Percentiles rank a stretch among this genome's conserved stretches.
Conservation (phyloP, 163 green algal species). For the Chlamydomonas reinhardtii region DNA sequence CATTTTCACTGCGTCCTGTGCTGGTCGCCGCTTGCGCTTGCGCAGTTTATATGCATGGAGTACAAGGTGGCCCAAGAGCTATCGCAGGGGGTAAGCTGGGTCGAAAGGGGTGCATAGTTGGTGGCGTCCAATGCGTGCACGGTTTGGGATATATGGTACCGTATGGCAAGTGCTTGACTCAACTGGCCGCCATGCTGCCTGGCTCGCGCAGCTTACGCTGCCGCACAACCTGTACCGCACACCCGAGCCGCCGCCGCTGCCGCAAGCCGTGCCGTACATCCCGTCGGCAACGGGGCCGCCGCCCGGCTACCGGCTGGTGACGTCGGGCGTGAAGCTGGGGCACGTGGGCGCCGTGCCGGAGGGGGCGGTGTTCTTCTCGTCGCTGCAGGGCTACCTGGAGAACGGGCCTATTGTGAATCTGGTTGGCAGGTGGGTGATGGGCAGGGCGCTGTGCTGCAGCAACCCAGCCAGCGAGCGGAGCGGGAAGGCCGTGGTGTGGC, state of each 20-base stretch:
- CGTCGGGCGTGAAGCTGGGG: slow-evolving; percentile 7
- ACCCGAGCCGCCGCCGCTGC: slow-evolving; percentile 13
- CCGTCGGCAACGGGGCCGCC: not conserved
- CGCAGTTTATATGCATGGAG: slow-evolving; percentile 38
- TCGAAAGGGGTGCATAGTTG: too few species aligned
- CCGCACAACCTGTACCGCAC: slow-evolving; percentile 38
- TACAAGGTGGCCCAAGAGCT: not conserved
- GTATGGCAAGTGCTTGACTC: not conserved
- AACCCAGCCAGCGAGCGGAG: not conserved
- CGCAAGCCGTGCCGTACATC: not conserved
- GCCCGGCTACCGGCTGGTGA: slow-evolving; percentile 9
- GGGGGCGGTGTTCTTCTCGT: not conserved
- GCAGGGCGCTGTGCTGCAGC: too few species aligned
- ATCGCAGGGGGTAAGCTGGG: slow-evolving; percentile 10
- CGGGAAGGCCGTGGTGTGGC: too few species aligned
- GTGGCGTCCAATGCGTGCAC: too few species aligned
- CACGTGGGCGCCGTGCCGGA: not conserved
- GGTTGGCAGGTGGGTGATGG: slow-evolving; percentile 16
- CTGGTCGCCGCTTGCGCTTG: too few species aligned
- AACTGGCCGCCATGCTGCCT: not conserved
- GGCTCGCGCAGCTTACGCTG: not conserved
- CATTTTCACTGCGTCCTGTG: too few species aligned
- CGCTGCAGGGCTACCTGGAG: not conserved
- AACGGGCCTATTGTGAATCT: slow-evolving; percentile 25
- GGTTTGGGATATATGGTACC: too few species aligned